Evolutionary conservation across 2,329 filamentous ascomycete genomes (phyloP), one percentile per base, ranked within the genome.

Genomic region (Pseudogymnoascus sp.): DNA sequence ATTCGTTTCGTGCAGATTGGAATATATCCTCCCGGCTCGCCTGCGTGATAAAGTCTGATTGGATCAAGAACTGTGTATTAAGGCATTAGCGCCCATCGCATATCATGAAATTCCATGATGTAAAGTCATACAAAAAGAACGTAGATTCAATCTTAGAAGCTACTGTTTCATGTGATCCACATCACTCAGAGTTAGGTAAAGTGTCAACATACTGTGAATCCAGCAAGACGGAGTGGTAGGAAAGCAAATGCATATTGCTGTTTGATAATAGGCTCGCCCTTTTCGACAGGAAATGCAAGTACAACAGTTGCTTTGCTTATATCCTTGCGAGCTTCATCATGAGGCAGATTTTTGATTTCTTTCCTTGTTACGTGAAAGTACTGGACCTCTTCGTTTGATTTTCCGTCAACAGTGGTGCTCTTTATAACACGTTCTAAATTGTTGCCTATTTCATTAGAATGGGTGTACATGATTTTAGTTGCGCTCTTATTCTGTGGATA

Each of bases 11-110:
- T 1, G 33, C 59, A 0, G 78, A 80, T 2, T 69, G 71, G 0
- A 57, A 60, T n/a, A 72, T 68, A 57, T 78, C 77, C 65, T 82
- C 71, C 0, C 80, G 72, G 65, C 71, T 79, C 3, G 78, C 79
- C 15, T 76, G 68, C 0, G 77, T 81, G 40, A 79, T 78, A 63
- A 82, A 83, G 65, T 83, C 80, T 6, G 78, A 73, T 8, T 83
- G 80, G 10, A 83, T 78, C 1, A 82, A 67, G 47, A 83, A 82
- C 71, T 78, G 23, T 9, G 15, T 3, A n/a, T 60, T 1, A 35
- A 36, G 33, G 33, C 11, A 36, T 36, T 36, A 36, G 33, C 33
- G 33, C 10, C 33, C 33, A 36, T 10, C 10, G 50, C 13, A 60
- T 33, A 50, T 23, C 17, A 26, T 47, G n/a, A 63, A 40, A 50